A percentile compares a stretch with the other conserved stretches of the same genome.
Conservation (phyloP, 257 asterid species). For the Solanum bulbocastanum region DNA sequence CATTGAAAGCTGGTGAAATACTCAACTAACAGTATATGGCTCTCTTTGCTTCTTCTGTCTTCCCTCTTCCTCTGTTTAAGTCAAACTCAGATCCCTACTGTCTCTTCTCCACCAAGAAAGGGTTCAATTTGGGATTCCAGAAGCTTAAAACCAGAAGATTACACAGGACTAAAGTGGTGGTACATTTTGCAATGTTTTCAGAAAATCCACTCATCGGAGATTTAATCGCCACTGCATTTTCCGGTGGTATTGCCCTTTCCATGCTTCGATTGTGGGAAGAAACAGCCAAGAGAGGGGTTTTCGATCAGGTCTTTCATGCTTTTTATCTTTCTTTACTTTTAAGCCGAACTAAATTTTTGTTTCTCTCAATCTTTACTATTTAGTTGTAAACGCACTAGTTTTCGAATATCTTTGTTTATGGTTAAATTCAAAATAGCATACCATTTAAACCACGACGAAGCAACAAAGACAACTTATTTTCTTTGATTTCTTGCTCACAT, state of each 20-base stretch:
- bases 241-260: slow-evolving; percentile 23
- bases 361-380: not conserved
- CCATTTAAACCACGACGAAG: not conserved
- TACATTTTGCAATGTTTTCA: slow-evolving; percentile 16
- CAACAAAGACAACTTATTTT: not conserved
- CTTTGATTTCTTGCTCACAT: not conserved
- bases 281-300: slow-evolving; percentile 22
- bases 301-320: slow-evolving; percentile 21
- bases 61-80: not conserved
- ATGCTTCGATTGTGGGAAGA: slow-evolving; percentile 31
- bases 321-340: not conserved
- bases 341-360: not conserved
- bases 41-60: not conserved
- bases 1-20: not conserved
- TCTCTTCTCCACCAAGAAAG: not conserved
- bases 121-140: not conserved
- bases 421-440: not conserved
- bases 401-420: not conserved
- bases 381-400: not conserved
- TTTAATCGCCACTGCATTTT: slow-evolving; percentile 17
- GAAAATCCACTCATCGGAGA: slow-evolving; percentile 19
- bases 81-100: not conserved
- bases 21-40: not conserved
- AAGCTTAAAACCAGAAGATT: not conserved
- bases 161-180: not conserved